Conservation (phyloP, 2,329 filamentous ascomycete genomes). For the Aspergillus candidus region DNA sequence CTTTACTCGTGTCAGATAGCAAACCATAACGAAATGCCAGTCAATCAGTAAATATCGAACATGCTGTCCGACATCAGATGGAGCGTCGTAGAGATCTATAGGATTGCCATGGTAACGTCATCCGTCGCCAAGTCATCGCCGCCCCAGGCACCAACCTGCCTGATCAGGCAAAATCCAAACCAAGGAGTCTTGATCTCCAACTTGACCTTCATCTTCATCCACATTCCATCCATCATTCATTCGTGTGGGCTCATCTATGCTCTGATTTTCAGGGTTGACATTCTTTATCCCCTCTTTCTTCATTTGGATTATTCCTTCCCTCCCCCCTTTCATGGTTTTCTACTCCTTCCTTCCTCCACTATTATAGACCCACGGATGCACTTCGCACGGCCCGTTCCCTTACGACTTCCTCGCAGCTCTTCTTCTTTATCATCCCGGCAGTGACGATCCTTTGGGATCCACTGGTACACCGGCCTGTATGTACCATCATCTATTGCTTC, state of each 20-base stretch:
- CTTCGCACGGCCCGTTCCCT: too few species aligned
- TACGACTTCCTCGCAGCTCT: constrained; percentile 6
- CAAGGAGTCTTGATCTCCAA: constrained; percentile 2
- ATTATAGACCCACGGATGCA: too few species aligned
- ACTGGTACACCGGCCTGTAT: constrained; percentile 29
- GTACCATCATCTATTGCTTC: constrained; percentile 34
- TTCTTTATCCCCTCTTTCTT: too few species aligned
- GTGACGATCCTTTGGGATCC: constrained; percentile 3
- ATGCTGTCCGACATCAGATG: too few species aligned
- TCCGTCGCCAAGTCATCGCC: constrained; percentile 1
- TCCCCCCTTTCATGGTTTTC: neutral
- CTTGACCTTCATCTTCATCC: constrained; percentile 2
- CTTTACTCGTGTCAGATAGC: neutral
- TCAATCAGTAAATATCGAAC: too few species aligned
- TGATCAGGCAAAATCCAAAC: constrained; percentile 23
- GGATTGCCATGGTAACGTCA: constrained; percentile 27
- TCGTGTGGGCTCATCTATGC: constrained; percentile 2
- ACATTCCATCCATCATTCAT: neutral
- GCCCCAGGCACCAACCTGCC: constrained; percentile 17
- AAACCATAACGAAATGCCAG: neutral
- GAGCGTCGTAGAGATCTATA: neutral
- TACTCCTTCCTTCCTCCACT: neutral
- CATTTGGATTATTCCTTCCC: neutral
- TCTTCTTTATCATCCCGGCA: constrained; percentile 2
- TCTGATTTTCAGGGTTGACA: too few species aligned